phyloP scores from a whole-genome alignment of 257 asterid genomes.

The Jaltomata sinuosa region DNA sequence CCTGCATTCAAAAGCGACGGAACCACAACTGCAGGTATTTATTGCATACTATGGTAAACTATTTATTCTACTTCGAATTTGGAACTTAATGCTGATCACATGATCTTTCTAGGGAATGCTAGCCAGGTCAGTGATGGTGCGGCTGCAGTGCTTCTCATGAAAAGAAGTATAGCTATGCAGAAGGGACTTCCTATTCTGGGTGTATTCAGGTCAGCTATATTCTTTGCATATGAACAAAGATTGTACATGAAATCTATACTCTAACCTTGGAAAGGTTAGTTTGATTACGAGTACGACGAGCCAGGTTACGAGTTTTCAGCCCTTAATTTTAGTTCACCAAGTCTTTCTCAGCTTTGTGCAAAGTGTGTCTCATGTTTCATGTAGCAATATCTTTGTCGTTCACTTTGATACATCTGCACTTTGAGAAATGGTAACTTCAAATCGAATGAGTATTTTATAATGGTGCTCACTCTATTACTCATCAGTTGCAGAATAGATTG shows the following conservation, averaged over 20 bases:
- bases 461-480: background rate
- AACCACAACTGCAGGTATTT: constrained; percentile 84
- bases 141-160: constrained; percentile 95
- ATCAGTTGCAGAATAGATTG: background rate
- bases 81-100: background rate
- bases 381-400: background rate
- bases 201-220: constrained; percentile 43
- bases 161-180: constrained; percentile 61
- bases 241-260: background rate
- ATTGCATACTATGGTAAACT: background rate
- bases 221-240: background rate
- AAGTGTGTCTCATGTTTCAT: background rate
- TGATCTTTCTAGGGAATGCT: constrained; percentile 51
- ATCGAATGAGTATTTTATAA: background rate
- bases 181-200: constrained; percentile 90
- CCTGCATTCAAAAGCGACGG: constrained; percentile 85
- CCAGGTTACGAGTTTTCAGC: background rate
- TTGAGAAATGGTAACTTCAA: background rate
- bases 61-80: background rate
- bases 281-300: background rate
- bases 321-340: background rate
- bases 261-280: background rate
- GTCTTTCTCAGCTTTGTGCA: too few relatives aligned
- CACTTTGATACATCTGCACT: background rate
- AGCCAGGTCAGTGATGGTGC: constrained; percentile 96